Evolutionary conservation across 2,329 filamentous ascomycete species (phyloP), one percentile per base, ranked within the genome.

Genomic region (Thermoascus crustaceus): DNA sequence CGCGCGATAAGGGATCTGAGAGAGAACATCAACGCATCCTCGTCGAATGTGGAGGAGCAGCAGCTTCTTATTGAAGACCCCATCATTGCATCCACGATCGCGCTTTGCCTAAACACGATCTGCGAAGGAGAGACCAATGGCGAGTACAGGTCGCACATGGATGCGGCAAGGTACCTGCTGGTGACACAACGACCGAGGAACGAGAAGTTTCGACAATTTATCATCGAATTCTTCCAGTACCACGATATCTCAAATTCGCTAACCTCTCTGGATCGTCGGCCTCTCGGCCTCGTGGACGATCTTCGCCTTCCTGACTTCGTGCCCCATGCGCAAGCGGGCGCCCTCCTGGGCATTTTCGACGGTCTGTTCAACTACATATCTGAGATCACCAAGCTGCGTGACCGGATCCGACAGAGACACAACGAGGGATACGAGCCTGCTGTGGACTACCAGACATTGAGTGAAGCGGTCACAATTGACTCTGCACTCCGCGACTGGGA

Each of bases 161-260:
- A 80, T 41, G 82, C 77, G 1, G 88, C 88, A 44, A 77, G 84
- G 47, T 73, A 73, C 38, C 71, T 93, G 39, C 77, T 89, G n/a
- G 68, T 66, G 37, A 68, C 59, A 7, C 67, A 72, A 37, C 78
- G 52, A 68, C 82, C 34, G 52, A 75, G 52, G 65, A 87, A 70
- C 61, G 66, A 78, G 13, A 75, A 78, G 14, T 86, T 91, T 52
- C 79, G 80, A 43, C 80, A 84, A 33, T 78, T 80, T 47, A 75
- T 80, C 39, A 67, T 77, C 41, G 77, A 80, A 55, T 89, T 93
- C 61, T 89, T 93, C 58, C 82, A 87, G 54, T 94, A 91, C 50
- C 85, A 91, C 56, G 74, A 75, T 51, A 70, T 77, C 26, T 72
- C 70, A 13, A 75, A 72, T 43, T 68, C 72, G 10, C 65, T 78